Percentiles rank a stretch among this genome's conserved stretches.
These are phyloP conservation scores for Hyaloscypha bicolor DNA, from an alignment of 495 filamentous ascomycete genomes.

Conservation along the genomic window DNA sequence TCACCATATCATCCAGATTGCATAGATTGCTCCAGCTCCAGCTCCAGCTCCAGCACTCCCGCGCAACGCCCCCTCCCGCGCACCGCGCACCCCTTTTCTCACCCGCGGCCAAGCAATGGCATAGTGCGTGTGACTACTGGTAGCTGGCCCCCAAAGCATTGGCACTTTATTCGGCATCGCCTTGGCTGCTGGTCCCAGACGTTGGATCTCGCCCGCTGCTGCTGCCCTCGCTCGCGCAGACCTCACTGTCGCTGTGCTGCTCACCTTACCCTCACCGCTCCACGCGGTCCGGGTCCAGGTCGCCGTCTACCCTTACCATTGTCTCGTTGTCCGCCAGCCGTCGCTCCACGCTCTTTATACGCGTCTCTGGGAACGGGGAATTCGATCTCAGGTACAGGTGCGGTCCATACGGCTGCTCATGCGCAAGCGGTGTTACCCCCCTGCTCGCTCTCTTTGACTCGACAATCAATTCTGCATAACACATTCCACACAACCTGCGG, in stretches of 20 bases:
- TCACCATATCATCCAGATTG: neutral
- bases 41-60: neutral
- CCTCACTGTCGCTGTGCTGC: neutral
- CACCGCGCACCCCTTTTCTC: neutral
- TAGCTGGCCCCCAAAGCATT: neutral
- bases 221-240: neutral
- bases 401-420: neutral
- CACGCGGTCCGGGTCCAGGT: neutral
- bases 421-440: conserved; percentile 18
- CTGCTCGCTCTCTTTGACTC: neutral
- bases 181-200: neutral
- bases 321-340: neutral
- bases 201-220: neutral
- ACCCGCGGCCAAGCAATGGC: neutral
- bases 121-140: too few relatives aligned
- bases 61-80: neutral
- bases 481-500: conserved; percentile 21
- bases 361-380: neutral
- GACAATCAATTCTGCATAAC: conserved; percentile 15
- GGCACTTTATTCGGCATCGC: neutral
- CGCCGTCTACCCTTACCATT: neutral
- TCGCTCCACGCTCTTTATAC: neutral
- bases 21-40: neutral
- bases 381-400: conserved; percentile 5
- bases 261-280: neutral